Base-by-base conservation (phyloP, 75 land plant species). In the Selaginella tamariscina region DNA sequence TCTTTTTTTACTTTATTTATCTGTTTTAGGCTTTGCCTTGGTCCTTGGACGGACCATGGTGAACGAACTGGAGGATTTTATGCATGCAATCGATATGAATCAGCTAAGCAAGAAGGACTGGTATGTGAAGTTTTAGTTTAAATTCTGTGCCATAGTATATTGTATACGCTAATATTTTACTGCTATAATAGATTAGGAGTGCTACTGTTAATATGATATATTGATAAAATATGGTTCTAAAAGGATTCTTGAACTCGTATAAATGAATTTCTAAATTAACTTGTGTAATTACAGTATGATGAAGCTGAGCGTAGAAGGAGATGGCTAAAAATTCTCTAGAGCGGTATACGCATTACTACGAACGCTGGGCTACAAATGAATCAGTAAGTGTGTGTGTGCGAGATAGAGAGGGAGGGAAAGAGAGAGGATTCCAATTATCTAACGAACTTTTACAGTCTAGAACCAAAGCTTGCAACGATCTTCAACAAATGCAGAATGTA, bases 381-480 rank as follows among this genome's bases (percentile, higher is more conserved):
- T 59, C 62, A 26, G 26, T 59, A 9, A n/a, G 21, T 11, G n/a
- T n/a, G n/a, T n/a, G n/a, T n/a, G n/a, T n/a, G n/a, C n/a, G n/a
- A n/a, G n/a, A n/a, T n/a, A n/a, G n/a, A n/a, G n/a, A n/a, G n/a
- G n/a, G n/a, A n/a, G n/a, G n/a, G n/a, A n/a, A n/a, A n/a, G n/a
- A n/a, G 20, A 49, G 18, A 49, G 11, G 62, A 2, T 59, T 39
- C 49, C 49, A 39, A 39, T 39, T 39, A 39, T 39, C 49, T 39
- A 15, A 39, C 15, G 15, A 15, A 15, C 49, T 15, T 39, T 39
- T 39, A 74, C 89, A 91, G 97, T 59, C 62, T 5, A 59, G n/a
- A 26, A 26, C 62, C 9, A 59, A 59, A 26, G 62, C 62, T 2
- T 2, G 8, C 23, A 9, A 8, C 5, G 26, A 59, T 59, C 62